Evolutionary conservation across 2,329 filamentous ascomycete genomes (phyloP).

Genomic region (Leptographium wingfieldii): DNA sequence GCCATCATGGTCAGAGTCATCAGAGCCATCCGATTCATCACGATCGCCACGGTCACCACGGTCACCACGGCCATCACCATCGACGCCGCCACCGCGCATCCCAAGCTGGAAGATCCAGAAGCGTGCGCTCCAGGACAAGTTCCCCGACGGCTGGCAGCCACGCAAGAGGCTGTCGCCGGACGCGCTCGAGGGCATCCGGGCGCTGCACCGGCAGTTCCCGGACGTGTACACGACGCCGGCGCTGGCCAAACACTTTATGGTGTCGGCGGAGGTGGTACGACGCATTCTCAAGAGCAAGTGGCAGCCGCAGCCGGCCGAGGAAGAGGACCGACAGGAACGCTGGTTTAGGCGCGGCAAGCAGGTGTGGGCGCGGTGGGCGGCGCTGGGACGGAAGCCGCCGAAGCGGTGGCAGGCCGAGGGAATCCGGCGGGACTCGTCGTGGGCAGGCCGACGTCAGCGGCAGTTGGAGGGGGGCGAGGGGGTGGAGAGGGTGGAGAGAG

Average conservation of each 20-base stretch:
- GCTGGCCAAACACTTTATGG: slow-evolving; percentile 66
- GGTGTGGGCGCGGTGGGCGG: slow-evolving; percentile 48
- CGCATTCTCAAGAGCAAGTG: slow-evolving; percentile 76
- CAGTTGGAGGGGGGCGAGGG: neutral
- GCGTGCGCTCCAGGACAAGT: slow-evolving; percentile 60
- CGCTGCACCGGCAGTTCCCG: slow-evolving; percentile 66
- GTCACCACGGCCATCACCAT: no score
- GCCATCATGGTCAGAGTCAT: neutral
- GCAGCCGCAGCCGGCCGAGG: slow-evolving; percentile 45
- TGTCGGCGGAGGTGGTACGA: slow-evolving; percentile 79
- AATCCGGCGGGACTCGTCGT: slow-evolving; percentile 12
- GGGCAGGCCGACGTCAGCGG: slow-evolving; percentile 7
- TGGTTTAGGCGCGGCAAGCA: slow-evolving; percentile 49
- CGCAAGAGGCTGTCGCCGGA: slow-evolving; percentile 83
- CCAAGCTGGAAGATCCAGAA: slow-evolving; percentile 64
- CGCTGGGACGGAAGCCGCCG: slow-evolving; percentile 49
- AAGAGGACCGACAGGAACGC: slow-evolving; percentile 42
- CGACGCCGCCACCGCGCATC: neutral
- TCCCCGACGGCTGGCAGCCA: slow-evolving; percentile 70
- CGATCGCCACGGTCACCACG: neutral
- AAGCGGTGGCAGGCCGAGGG: slow-evolving; percentile 45
- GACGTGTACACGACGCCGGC: slow-evolving; percentile 61
- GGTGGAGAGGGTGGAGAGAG: neutral
- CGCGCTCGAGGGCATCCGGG: slow-evolving; percentile 77
- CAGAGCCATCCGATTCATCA: neutral